Evolutionary conservation across 1,284 basidiomycete genomes (phyloP), one percentile per base, ranked within the genome.

Genomic region (Phellinidium pouzarii): DNA sequence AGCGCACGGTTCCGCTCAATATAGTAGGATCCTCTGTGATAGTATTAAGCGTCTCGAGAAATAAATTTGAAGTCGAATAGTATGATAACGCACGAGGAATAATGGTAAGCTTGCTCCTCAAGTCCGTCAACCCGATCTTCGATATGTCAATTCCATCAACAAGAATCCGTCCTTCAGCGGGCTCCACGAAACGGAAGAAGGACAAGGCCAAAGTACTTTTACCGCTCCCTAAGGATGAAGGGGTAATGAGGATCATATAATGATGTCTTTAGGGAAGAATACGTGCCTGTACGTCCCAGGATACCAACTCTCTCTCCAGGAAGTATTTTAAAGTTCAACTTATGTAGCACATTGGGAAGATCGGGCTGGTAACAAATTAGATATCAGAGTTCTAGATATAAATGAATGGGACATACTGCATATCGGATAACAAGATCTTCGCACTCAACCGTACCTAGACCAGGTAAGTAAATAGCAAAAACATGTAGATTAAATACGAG

Each of bases 151-250:
- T 61, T n/a, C 79, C 90, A 67, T 98, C 95, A 46, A 99, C 80
- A 19, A 84, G 52, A 53, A 99, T 97, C 4, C 74, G 71, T 1
- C 93, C 93, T 61, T 84, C 77, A 0, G 83, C 82, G 0, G 93
- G 87, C 62, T 96, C 93, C 20, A 95, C 91, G 63, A 96, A 95
- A 48, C 96, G 83, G 84, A 98, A 97, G 75, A 97, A 93, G 19
- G 88, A 90, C 23, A 96, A 73, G 0, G 93, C 93, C 14, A 97
- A 77, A 1, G 93, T 96, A 53, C 84, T 89, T 71, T 94, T 94
- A 44, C 91, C 91, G 22, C 55, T 56, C 4, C 55, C 51, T 53
- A 14, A 7, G 6, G 31, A 14, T 34, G 2, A 8, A 34, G 14
- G 31, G 3, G 9, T 34, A 34, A 7, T 14, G 14, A 14, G 31